Percentiles rank a stretch among this genome's conserved stretches.
Evolutionary conservation across 2,329 filamentous ascomycete genomes (phyloP).

Genomic region (Pyricularia pennisetigena): DNA sequence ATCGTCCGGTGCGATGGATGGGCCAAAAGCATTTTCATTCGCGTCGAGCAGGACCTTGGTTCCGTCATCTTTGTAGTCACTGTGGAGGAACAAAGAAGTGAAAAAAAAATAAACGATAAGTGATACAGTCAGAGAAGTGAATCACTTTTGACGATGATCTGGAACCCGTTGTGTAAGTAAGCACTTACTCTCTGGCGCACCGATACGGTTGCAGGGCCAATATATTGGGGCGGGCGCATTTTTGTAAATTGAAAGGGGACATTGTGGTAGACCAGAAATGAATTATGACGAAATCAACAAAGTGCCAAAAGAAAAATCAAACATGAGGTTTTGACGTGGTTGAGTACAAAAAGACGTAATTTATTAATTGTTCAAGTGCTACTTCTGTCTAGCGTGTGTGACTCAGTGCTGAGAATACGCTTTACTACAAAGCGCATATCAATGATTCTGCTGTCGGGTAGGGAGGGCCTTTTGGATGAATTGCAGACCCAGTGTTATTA

Average conservation of each 20-base stretch:
- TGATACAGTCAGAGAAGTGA: background rate
- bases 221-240: conserved; percentile 69
- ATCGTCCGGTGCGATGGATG: conserved; percentile 52
- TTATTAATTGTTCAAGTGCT: background rate
- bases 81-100: conserved; percentile 32
- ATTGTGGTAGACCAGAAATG: conserved; percentile 22
- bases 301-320: background rate
- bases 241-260: conserved; percentile 62
- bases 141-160: background rate
- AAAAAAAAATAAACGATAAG: conserved; percentile 16
- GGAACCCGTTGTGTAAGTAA: background rate
- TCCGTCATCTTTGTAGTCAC: conserved; percentile 98
- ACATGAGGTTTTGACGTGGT: background rate
- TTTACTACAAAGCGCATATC: background rate
- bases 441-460: background rate
- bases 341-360: background rate
- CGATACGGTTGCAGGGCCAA: conserved; percentile 68
- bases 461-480: background rate
- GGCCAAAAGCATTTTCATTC: conserved; percentile 95
- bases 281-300: background rate
- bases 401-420: background rate
- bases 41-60: conserved; percentile 93
- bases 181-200: conserved; percentile 67
- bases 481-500: background rate
- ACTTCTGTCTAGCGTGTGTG: background rate